Evolutionary conservation across 331 rosid species (phyloP).

Genomic region (Acacia pycnantha): DNA sequence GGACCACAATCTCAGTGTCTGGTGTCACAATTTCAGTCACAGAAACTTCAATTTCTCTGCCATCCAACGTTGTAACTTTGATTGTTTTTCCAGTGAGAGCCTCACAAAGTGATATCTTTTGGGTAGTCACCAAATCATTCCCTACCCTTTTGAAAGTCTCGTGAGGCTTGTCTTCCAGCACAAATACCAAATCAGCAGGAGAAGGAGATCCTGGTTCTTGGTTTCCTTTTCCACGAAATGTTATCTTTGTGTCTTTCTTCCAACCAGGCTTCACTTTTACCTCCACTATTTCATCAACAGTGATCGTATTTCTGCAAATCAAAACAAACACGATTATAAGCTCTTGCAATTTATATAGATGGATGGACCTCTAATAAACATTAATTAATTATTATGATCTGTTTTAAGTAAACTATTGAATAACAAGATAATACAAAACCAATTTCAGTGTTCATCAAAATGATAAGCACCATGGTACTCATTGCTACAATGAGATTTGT

Average conservation of each 20-base stretch:
- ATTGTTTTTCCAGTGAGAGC: conserved; percentile 31
- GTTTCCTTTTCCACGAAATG: conserved; percentile 57
- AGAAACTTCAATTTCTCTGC: conserved; percentile 40
- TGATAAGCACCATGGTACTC: no score
- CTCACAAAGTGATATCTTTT: neutral
- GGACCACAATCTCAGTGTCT: conserved; percentile 41
- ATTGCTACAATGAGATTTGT: no score
- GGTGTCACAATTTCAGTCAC: conserved; percentile 51
- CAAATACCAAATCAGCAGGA: conserved; percentile 46
- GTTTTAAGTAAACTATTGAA: no score
- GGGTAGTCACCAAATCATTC: neutral
- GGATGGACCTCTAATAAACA: no score
- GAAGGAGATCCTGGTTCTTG: conserved; percentile 29
- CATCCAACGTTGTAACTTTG: conserved; percentile 49
- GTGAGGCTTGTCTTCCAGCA: conserved; percentile 58
- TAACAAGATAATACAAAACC: no score
- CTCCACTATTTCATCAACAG: conserved; percentile 46
- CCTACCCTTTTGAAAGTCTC: conserved; percentile 42
- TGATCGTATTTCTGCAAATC: conserved; percentile 37
- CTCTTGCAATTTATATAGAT: no score
- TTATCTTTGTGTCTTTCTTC: conserved; percentile 64
- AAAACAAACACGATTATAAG: no score
- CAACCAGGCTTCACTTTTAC: conserved; percentile 62
- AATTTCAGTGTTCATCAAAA: no score
- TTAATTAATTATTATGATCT: no score